Base-by-base conservation (phyloP, 108 stramenopile species). In the Cyclotella sp. region DNA sequence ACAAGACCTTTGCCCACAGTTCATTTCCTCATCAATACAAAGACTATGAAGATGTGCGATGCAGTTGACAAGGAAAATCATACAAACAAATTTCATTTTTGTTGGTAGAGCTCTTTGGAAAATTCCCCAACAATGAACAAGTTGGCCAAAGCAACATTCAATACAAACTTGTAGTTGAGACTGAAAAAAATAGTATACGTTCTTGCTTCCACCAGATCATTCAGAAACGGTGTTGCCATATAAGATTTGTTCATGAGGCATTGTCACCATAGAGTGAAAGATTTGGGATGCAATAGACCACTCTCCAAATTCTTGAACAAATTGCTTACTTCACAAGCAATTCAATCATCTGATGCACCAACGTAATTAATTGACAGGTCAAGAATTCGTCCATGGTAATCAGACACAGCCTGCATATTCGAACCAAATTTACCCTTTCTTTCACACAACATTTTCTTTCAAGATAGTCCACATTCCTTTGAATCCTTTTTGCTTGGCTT, bases 391-490 rank as follows among this genome's bases (percentile, higher is more conserved):
- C 76, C 70, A 7, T 41, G 13, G 9, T 16, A 41, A 47, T 83
- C 76, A 14, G 57, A 72, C 5, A 72, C 55, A 2, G 71, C 63
- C 47, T 83, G 76, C 22, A 52, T 58, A 53, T 81, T 81, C 40
- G 74, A 55, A 16, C 83, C 74, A 72, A 53, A 81, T 42, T 81
- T 81, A 14, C 67, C 21, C 53, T 85, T 84, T 13, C 70, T 52
- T 40, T 24, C 42, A 62, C 79, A 85, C 22, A 75, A 55, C 18
- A 77, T 71, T 52, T 81, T 72, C 39, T 41, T 57, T 15, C 53
- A 3, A 15, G 29, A 26, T 26, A 57, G 34, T 19, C 44, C 54
- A 4, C 24, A 22, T 24, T 54, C 39, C 51, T 41, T 53, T 26
- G 43, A 62, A 43, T 70, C 79, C 16, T 70, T 64, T 42, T 65